These are phyloP conservation scores for Mucor plumbeus DNA, from an alignment of 371 early-diverging fungal genomes.

Conservation along the genomic window DNA sequence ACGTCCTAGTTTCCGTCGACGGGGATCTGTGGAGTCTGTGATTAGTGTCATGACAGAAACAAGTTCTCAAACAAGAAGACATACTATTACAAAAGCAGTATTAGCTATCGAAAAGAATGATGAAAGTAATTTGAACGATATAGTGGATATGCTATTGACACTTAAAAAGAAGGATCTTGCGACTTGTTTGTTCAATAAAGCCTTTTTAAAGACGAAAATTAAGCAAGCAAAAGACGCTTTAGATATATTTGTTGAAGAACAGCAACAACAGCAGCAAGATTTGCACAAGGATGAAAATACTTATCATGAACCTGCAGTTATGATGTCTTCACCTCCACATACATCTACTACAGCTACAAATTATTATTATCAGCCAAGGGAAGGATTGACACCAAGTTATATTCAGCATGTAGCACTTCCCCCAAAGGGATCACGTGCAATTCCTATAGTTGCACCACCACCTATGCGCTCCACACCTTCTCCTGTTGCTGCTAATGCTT, in stretches of 20 bases:
- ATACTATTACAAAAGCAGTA: conserved; percentile 21
- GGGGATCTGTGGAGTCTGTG: conserved; percentile 44
- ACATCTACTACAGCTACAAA: neutral
- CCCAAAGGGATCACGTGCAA: conserved; percentile 27
- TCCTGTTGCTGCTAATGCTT: neutral
- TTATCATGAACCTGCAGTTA: neutral
- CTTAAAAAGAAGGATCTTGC: conserved; percentile 53
- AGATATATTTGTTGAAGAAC: conserved; percentile 43
- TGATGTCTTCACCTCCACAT: neutral
- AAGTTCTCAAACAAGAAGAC: conserved; percentile 31
- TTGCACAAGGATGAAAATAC: neutral
- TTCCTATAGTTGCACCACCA: conserved; percentile 29
- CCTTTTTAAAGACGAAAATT: conserved; percentile 45
- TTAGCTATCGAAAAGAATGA: conserved; percentile 16
- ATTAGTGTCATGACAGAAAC: conserved; percentile 38
- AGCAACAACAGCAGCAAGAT: conserved; percentile 15
- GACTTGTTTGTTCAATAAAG: conserved; percentile 52
- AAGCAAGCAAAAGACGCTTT: conserved; percentile 49
- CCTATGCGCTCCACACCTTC: neutral
- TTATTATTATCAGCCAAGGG: conserved; percentile 1
- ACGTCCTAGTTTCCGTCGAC: conserved; percentile 34
- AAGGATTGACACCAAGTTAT: neutral
- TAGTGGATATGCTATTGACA: conserved; percentile 53
- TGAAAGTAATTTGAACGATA: conserved; percentile 35
- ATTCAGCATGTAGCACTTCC: conserved; percentile 18